Conservation (phyloP, 176 grass and related monocot species). For the Rhynchospora tenuis region DNA sequence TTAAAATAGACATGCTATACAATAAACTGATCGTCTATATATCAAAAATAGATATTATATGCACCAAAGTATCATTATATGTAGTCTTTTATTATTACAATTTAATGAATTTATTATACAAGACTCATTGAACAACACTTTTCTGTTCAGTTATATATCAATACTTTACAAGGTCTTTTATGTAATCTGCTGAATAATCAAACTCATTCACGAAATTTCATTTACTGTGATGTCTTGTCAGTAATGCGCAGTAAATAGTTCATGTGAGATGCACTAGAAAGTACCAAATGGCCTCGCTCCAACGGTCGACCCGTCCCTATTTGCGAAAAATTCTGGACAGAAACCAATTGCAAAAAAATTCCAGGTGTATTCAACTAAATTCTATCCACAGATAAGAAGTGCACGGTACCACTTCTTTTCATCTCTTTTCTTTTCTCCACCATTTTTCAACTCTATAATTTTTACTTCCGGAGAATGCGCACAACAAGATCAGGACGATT, state of each 20-base stretch:
- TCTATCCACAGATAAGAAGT: neutral
- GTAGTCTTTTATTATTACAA: too few relatives aligned
- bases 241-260: neutral
- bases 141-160: neutral
- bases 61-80: too few relatives aligned
- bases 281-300: neutral
- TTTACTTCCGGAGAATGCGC: neutral
- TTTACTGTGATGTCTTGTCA: neutral
- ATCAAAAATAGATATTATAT: too few relatives aligned
- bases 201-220: neutral
- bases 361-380: neutral
- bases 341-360: neutral
- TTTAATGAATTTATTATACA: too few relatives aligned
- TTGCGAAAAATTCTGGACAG: neutral
- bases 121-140: too few relatives aligned
- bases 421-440: neutral
- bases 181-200: neutral
- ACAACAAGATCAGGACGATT: neutral
- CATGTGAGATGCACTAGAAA: neutral
- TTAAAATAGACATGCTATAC: too few relatives aligned
- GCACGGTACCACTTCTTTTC: neutral
- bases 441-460: neutral
- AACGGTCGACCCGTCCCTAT: neutral
- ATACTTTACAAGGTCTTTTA: neutral
- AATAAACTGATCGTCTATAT: too few relatives aligned